A percentile compares a stretch with the other conserved stretches of the same genome.
Evolutionary conservation across 495 filamentous ascomycete species (phyloP).

Genomic region (Filosporella fistucella): DNA sequence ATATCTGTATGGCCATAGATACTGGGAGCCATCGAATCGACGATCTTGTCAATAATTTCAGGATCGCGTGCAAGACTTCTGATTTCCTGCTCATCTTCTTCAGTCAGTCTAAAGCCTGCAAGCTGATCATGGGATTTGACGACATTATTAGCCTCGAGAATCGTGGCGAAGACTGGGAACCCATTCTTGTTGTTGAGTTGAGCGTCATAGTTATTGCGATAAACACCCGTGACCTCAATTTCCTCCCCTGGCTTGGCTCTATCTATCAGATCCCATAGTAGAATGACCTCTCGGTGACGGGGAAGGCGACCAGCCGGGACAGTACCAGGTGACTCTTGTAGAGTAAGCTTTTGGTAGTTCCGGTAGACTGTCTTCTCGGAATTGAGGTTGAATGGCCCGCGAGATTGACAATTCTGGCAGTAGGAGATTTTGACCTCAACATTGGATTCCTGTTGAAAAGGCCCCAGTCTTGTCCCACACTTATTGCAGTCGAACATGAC

Average conservation of each 20-base stretch:
- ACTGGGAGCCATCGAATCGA: conserved; percentile 90
- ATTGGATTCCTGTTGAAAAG: conserved; percentile 95
- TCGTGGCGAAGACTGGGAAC: conserved; percentile 97
- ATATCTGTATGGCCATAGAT: conserved; percentile 98
- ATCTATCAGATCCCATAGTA: conserved; percentile 97
- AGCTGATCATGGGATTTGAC: conserved; percentile 97
- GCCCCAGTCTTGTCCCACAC: conserved; percentile 86
- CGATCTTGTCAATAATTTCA: conserved; percentile 89
- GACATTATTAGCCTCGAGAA: conserved; percentile 95
- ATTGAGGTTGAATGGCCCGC: conserved; percentile 93
- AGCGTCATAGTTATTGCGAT: conserved; percentile 97
- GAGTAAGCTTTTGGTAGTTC: conserved; percentile 96
- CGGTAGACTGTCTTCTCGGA: conserved; percentile 98
- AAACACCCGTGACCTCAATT: conserved; percentile 94
- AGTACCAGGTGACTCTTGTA: conserved; percentile 96
- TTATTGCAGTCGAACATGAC: conserved; percentile 96
- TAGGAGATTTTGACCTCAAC: conserved; percentile 93
- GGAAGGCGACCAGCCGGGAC: conserved; percentile 96
- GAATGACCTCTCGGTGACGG: conserved; percentile 89
- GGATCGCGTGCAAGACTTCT: conserved; percentile 82
- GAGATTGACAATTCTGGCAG: conserved; percentile 96
- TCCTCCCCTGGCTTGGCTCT: conserved; percentile 96
- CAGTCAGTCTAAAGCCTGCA: conserved; percentile 92
- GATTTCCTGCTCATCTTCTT: conserved; percentile 93
- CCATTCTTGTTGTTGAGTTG: conserved; percentile 98